Evolutionary conservation across 768 basidiomycete species (phyloP), one percentile per base, ranked within the genome.

Genomic region (Baorangia bicolor): DNA sequence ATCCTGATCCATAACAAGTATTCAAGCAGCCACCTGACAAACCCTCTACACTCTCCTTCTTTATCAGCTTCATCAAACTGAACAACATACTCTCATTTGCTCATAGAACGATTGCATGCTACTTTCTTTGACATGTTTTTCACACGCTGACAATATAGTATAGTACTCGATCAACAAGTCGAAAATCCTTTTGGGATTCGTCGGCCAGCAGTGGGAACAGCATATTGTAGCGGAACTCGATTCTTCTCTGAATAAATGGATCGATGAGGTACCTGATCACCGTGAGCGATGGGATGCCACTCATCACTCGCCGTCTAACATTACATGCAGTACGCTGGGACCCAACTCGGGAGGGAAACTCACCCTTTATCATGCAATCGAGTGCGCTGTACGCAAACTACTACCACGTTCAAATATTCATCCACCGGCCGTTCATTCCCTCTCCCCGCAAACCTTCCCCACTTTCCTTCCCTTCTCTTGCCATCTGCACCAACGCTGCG

Each of bases 401-500:
- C 65, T 86, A 86, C 62, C 72, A 78, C 51, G 69, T 78, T 28
- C 80, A 85, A 60, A 92, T 93, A 60, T 74, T 85, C 53, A 81
- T 92, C 46, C 92, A 94, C 68, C 78, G 91, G 40, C 87, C 87
- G 4, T 92, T 90, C 69, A 86, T 94, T 53, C 88, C 88, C 0
- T 81, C 81, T 0, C 81, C 83, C 3, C 73, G 78, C 42, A 83
- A 83, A 53, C 77, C 77, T 0, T 72, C 76, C 0, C 67, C 72
- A 2, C 64, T 81, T 34, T 74, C 77, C 1, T 81, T 85, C 62
- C 84, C 74, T 64, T 86, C 90, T 0, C 75, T 93, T 31, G 88
- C 89, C 0, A 92, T 94, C 50, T 93, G 91, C 68, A 84, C 87
- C n/a, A 93, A 92, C 57, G 85, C 92, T 0, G 88, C 92, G 2